Evolutionary conservation across 495 filamentous ascomycete genomes (phyloP), one percentile per base, ranked within the genome.

Genomic region (Aspergillus leporis): DNA sequence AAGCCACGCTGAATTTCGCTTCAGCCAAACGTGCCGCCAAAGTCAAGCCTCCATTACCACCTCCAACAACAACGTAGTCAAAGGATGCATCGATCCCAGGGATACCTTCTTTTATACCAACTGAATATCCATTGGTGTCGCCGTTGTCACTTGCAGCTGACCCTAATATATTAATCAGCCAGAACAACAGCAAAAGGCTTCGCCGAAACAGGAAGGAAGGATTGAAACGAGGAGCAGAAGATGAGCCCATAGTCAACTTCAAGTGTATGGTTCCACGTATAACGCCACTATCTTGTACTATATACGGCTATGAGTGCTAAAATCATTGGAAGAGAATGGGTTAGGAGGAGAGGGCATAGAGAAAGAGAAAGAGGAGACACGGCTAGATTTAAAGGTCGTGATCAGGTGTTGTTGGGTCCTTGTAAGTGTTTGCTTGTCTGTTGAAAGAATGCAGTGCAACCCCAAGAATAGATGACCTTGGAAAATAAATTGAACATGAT

Each of bases 11-110:
- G 22, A 61, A 68, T 0, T 60, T 58, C 4, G 73, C 51, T 52
- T 80, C 72, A 2, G 77, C 74, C 12, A 83, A 70, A 9, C 80
- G 73, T 10, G 73, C 65, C 0, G 75, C 79, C 23, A 85, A 61
- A 0, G 77, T 68, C 48, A 83, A 61, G 1, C 82, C 81, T 21
- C 74, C 76, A 6, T 79, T 81, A 22, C 81, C 82, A 23, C 80
- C 81, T n/a, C 81, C 81, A 22, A 83, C 70, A 38, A 84, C 68
- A 9, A 83, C 65, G 62, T 83, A 84, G 59, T 83, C 79, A 40
- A 79, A 86, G 14, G 66, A 66, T 0, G 59, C 64, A 49, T 65
- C 59, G 21, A 58, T 51, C 9, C 67, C 65, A 30, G 65, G 62
- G 32, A 66, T 46, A 22, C 65, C 66, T 31, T 60, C 51, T 22